Evolutionary conservation across 1,284 basidiomycete genomes (phyloP).

Genomic region (Naganishia sp.): DNA sequence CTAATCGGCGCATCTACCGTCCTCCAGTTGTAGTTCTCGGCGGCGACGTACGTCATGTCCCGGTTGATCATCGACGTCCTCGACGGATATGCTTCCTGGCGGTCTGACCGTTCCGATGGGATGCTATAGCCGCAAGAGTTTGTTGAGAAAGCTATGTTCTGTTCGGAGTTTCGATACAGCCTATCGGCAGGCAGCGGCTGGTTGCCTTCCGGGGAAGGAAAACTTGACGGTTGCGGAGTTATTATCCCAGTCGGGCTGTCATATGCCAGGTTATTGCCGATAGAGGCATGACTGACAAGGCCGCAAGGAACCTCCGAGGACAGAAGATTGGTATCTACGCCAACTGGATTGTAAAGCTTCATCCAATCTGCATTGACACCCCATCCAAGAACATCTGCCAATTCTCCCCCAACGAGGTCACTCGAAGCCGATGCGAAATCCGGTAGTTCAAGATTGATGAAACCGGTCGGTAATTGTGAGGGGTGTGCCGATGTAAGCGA

Average conservation of each 20-base stretch:
- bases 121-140: not conserved
- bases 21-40: not conserved
- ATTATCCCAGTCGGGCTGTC: too few species aligned
- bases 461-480: conserved; percentile 19
- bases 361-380: conserved; percentile 41
- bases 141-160: too few species aligned
- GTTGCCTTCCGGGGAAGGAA: too few species aligned
- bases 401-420: conserved; percentile 33
- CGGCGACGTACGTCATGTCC: conserved; percentile 10
- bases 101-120: conserved; percentile 6
- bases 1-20: conserved; percentile 28
- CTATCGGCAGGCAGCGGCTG: too few species aligned
- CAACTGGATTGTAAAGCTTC: conserved; percentile 38
- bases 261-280: too few species aligned
- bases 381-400: conserved; percentile 45
- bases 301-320: too few species aligned
- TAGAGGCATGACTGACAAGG: too few species aligned
- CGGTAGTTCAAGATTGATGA: conserved; percentile 21
- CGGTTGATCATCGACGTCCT: conserved; percentile 23
- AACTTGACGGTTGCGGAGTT: too few species aligned
- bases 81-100: conserved; percentile 20
- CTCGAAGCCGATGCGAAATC: not conserved
- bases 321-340: conserved; percentile 40
- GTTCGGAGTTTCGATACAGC: too few species aligned
- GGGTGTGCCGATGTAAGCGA: not conserved